Evolutionary conservation across 805 yeast species (phyloP), one percentile per base, ranked within the genome.

Genomic region (Wickerhamiella azymoides): DNA sequence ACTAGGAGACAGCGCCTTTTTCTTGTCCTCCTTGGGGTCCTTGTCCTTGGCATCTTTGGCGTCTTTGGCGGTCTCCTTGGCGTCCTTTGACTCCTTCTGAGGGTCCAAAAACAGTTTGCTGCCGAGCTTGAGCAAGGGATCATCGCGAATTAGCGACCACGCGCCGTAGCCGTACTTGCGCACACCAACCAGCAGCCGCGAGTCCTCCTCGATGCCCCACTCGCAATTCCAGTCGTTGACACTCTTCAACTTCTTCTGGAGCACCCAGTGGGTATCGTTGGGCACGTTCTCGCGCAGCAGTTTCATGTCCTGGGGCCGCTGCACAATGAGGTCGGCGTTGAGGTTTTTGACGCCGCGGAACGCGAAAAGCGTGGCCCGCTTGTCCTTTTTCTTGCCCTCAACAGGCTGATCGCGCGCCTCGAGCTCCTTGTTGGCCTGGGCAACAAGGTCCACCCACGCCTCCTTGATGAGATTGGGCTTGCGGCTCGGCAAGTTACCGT

Each of bases 111-210:
- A 92, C 53, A 92, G 66, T 67, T 85, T 92, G 54, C 85, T 84
- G 50, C 84, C 82, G 50, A 92, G 68, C 10, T 86, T 88, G 48
- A 92, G 70, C 44, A 84, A 72, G 1, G 98, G 97, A 64, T 92
- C 98, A 64, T 92, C 99, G 58, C 98, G 72, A 39, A 92, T 88
- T 57, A 83, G 88, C 2, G 73, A 61, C 98, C 98, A 92, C 1
- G 95, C 79, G 14, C 97, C 97, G 62, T 85, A 88, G 0, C 99
- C 99, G 63, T 88, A 88, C 63, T 84, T 86, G 57, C 74, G 73
- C 18, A 89, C 82, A 52, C 99, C 99, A 30, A 83, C 75, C 50
- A 92, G 62, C 45, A 92, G 69, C 77, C 78, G 82, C 43, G 86
- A 82, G 61, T 92, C 99, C 59, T 92, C 94, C 27, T 70, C 75